Conservation (phyloP, 139 green algal species). For the Deuterostichococcus epilithicus region DNA sequence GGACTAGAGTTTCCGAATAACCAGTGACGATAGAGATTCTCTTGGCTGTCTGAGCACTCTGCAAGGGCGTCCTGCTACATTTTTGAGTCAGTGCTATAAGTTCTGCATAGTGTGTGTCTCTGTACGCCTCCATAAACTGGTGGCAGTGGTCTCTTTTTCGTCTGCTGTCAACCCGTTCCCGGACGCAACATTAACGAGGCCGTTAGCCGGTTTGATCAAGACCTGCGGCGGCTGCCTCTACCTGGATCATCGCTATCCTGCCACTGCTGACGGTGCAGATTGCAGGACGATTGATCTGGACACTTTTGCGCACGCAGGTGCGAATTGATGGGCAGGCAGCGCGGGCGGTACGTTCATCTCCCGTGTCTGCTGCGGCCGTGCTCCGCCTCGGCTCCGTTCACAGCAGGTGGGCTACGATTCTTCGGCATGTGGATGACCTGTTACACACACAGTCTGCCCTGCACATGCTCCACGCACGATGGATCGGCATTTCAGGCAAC, state of each 20-base stretch:
- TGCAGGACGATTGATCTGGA: slow-evolving; percentile 55
- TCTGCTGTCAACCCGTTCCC: slow-evolving; percentile 54
- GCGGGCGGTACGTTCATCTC: too few species aligned
- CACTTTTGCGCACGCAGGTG: slow-evolving; percentile 17
- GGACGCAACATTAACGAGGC: slow-evolving; percentile 61
- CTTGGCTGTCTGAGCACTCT: slow-evolving; percentile 79
- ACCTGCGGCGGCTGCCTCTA: slow-evolving; percentile 32
- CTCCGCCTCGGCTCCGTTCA: too few species aligned
- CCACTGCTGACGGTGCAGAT: slow-evolving; percentile 18
- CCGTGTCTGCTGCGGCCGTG: too few species aligned
- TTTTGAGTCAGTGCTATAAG: background rate
- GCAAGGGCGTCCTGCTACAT: background rate
- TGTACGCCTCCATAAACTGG: slow-evolving; percentile 66
- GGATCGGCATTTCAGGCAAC: slow-evolving; percentile 15
- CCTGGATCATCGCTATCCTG: slow-evolving; percentile 57
- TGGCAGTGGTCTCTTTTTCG: slow-evolving; percentile 45
- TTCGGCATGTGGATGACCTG: background rate
- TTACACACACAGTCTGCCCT: background rate
- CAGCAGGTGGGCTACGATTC: too few species aligned
- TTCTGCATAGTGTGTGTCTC: background rate
- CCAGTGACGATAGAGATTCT: slow-evolving; percentile 65
- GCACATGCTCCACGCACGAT: background rate
- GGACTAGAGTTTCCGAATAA: slow-evolving; percentile 83
- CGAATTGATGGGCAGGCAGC: too few species aligned
- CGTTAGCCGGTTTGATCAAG: slow-evolving; percentile 61